A percentile compares a stretch with the other conserved stretches of the same genome.
phyloP scores from a whole-genome alignment of 2,329 filamentous ascomycete species.

The Pseudogymnoascus sp. region DNA sequence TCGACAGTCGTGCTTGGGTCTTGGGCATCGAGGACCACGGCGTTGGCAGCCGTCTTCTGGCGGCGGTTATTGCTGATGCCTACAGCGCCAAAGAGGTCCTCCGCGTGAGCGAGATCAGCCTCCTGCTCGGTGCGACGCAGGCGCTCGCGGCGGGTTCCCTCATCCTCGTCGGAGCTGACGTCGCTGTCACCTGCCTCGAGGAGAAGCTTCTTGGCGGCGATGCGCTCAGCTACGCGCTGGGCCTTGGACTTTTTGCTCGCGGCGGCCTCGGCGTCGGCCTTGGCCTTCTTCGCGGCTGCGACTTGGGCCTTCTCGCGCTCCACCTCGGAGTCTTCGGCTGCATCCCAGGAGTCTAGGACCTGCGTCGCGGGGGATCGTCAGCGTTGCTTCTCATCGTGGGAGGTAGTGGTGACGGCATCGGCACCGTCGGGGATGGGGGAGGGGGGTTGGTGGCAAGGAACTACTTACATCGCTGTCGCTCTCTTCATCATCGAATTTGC shows the following conservation, averaged over 20 bases:
- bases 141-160: conserved; percentile 64
- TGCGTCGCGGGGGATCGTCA: conserved; percentile 30
- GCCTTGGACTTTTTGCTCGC: conserved; percentile 86
- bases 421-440: neutral
- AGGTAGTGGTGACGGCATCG: neutral
- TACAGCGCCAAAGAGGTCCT: conserved; percentile 78
- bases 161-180: conserved; percentile 56
- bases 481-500: conserved; percentile 91
- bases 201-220: conserved; percentile 47
- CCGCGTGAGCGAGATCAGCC: conserved; percentile 77
- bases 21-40: conserved; percentile 58
- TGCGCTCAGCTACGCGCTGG: conserved; percentile 74
- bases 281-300: conserved; percentile 75
- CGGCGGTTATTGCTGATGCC: conserved; percentile 59
- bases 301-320: conserved; percentile 93
- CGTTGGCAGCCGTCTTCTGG: conserved; percentile 52
- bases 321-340: conserved; percentile 90
- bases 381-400: neutral
- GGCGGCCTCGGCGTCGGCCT: conserved; percentile 78
- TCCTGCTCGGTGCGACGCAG: conserved; percentile 76
- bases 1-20: conserved; percentile 77
- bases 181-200: conserved; percentile 45
- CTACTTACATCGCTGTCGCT: conserved; percentile 64
- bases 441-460: conserved; percentile 13
- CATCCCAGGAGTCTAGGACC: conserved; percentile 96